A percentile compares a stretch with the other conserved stretches of the same genome.
Conservation (phyloP, 352 stramenopile genomes). For the Hyaloperonospora arabidopsidis region DNA sequence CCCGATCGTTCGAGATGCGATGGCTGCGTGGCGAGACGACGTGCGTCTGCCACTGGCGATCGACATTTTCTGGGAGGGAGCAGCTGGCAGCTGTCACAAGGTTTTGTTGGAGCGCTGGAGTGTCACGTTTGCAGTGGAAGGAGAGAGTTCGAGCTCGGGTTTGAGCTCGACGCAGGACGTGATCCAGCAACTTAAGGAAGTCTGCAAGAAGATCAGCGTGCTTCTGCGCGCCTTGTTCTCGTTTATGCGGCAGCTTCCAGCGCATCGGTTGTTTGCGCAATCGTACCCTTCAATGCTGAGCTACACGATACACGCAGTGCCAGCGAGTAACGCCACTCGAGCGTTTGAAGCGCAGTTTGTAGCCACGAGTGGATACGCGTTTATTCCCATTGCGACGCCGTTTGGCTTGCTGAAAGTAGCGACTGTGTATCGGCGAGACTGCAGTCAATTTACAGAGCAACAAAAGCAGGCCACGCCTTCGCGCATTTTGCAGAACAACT, state of each 20-base stretch:
- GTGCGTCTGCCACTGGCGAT: slow-evolving; percentile 59
- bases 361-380: slow-evolving; percentile 58
- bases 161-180: slow-evolving; percentile 46
- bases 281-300: slow-evolving; percentile 58
- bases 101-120: slow-evolving; percentile 75
- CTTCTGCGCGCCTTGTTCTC: slow-evolving; percentile 63
- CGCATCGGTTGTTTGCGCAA: slow-evolving; percentile 55
- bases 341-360: slow-evolving; percentile 35
- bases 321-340: slow-evolving; percentile 15
- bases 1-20: slow-evolving; percentile 50
- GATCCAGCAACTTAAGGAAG: slow-evolving; percentile 73
- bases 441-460: slow-evolving; percentile 34
- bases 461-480: slow-evolving; percentile 30
- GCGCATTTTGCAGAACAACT: slow-evolving; percentile 63
- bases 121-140: slow-evolving; percentile 33
- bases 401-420: slow-evolving; percentile 68
- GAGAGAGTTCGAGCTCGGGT: slow-evolving; percentile 9
- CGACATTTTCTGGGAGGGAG: slow-evolving; percentile 53
- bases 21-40: slow-evolving; percentile 63
- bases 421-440: slow-evolving; percentile 59
- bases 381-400: slow-evolving; percentile 66
- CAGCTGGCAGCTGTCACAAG: slow-evolving; percentile 24
- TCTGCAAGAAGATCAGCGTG: slow-evolving; percentile 73
- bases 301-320: slow-evolving; percentile 45
- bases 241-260: slow-evolving; percentile 69